Evolutionary conservation across 202 grass and related monocot species (phyloP).

Genomic region (Sporobolus alterniflorus): DNA sequence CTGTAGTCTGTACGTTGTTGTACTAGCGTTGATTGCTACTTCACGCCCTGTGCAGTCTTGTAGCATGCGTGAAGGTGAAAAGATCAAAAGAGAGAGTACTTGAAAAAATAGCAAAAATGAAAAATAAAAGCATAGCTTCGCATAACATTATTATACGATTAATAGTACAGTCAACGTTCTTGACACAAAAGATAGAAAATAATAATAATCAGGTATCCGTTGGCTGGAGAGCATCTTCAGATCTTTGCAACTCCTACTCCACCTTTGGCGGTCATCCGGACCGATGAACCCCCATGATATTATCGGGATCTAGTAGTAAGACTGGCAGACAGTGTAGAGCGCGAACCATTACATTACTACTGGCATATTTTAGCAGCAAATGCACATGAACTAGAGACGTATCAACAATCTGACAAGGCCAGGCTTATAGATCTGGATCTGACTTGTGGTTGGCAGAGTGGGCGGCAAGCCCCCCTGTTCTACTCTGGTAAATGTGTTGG

Average conservation of each 20-base stretch:
- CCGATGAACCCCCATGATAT: background rate
- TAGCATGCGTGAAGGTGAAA: background rate
- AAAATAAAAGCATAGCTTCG: no score
- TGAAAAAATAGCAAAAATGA: no score
- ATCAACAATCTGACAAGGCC: background rate
- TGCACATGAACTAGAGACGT: conserved; percentile 19
- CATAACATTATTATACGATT: no score
- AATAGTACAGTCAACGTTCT: no score
- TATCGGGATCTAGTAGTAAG: background rate
- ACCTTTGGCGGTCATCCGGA: background rate
- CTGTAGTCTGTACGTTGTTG: background rate
- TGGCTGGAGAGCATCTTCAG: background rate
- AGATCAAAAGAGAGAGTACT: no score
- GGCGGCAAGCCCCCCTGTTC: background rate
- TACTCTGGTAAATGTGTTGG: background rate
- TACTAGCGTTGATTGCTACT: background rate
- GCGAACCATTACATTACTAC: background rate
- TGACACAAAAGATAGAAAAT: no score
- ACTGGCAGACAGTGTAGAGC: background rate
- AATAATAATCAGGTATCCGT: no score
- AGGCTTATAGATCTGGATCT: conserved; percentile 20
- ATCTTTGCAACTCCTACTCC: background rate
- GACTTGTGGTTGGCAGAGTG: background rate
- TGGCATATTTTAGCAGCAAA: background rate
- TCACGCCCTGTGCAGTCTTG: background rate